Percentiles rank a stretch among this genome's conserved stretches.
Evolutionary conservation across 1,139 yeast genomes (phyloP).

Genomic region (Pichia sp.): DNA sequence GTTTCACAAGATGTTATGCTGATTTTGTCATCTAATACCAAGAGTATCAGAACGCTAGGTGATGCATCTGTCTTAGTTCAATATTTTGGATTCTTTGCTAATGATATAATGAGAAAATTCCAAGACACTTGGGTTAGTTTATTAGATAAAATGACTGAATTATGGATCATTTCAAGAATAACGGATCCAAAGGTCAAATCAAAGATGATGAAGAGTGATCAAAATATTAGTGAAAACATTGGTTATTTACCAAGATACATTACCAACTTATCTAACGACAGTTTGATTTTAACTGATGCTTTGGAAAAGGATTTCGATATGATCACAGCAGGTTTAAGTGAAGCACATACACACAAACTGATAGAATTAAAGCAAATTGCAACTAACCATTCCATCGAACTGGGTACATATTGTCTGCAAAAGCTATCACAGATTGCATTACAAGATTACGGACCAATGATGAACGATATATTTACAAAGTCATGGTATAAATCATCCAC

Average conservation of each 20-base stretch:
- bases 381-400: constrained; percentile 21
- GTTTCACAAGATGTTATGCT: constrained; percentile 27
- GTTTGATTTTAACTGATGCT: constrained; percentile 30
- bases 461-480: constrained; percentile 25
- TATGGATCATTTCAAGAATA: constrained; percentile 10
- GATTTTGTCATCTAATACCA: constrained; percentile 27
- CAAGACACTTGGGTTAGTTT: constrained; percentile 24
- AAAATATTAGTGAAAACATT: constrained; percentile 16
- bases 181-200: background rate
- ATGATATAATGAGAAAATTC: constrained; percentile 22
- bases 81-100: constrained; percentile 25
- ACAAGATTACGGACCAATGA: constrained; percentile 41
- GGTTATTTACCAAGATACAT: constrained; percentile 32
- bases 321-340: constrained; percentile 23
- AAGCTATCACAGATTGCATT: constrained; percentile 36
- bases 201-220: constrained; percentile 6
- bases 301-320: constrained; percentile 25
- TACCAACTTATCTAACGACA: constrained; percentile 30
- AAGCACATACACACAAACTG: constrained; percentile 23
- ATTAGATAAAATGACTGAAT: constrained; percentile 19
- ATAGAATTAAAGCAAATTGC: constrained; percentile 18
- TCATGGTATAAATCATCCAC: constrained; percentile 37
- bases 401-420: constrained; percentile 29
- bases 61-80: constrained; percentile 27
- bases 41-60: constrained; percentile 26